Evolutionary conservation across 495 filamentous ascomycete genomes (phyloP).

Genomic region (Aspergillus asperescens): DNA sequence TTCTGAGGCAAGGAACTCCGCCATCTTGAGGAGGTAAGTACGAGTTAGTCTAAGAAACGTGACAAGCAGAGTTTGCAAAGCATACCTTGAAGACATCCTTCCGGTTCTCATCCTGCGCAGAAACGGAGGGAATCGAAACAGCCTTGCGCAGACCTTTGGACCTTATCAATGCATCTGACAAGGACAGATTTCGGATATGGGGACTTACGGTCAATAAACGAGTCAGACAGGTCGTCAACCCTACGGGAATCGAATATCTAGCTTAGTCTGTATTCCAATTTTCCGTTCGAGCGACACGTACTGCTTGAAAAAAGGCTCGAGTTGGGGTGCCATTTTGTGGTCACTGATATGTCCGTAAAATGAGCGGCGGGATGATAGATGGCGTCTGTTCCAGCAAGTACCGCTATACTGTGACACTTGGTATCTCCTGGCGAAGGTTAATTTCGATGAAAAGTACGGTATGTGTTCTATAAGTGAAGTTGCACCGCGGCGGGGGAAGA

Average conservation of each 20-base stretch:
- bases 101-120: constrained; percentile 80
- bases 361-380: constrained; percentile 27
- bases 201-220: constrained; percentile 78
- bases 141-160: constrained; percentile 66
- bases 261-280: not conserved
- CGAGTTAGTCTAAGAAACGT: constrained; percentile 3
- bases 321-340: constrained; percentile 72
- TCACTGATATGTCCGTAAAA: constrained; percentile 45
- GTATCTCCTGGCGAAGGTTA: not conserved
- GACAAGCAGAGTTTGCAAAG: constrained; percentile 1
- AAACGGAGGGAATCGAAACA: constrained; percentile 93
- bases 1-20: constrained; percentile 78
- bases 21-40: constrained; percentile 61
- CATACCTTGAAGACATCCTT: constrained; percentile 74
- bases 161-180: not conserved
- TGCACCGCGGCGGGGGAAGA: constrained; percentile 36
- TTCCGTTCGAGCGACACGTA: constrained; percentile 28
- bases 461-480: constrained; percentile 22
- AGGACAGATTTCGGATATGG: not conserved
- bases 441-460: constrained; percentile 5
- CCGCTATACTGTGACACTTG: not conserved
- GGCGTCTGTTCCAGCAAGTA: constrained; percentile 2
- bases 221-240: constrained; percentile 72
- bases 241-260: constrained; percentile 24
- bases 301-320: constrained; percentile 81